Percentiles rank a stretch among this genome's conserved stretches.
Conservation (phyloP, 1,139 yeast species). For the Yamadazyma mexicana region DNA sequence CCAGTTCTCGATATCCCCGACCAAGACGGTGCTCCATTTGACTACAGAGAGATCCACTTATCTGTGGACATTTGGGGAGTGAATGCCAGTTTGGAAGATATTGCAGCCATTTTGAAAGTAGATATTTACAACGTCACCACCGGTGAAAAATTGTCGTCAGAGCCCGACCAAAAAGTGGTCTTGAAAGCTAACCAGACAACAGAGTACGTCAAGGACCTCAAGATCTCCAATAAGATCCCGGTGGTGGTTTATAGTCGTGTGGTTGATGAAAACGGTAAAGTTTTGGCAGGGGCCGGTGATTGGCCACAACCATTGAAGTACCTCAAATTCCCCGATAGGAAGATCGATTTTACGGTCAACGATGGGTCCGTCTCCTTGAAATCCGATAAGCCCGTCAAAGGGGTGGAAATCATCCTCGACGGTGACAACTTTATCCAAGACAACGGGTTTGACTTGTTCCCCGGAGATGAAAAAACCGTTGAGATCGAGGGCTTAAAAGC, state of each 20-base stretch:
- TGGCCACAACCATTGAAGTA: slow-evolving; percentile 59
- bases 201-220: slow-evolving; percentile 22
- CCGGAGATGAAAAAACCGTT: slow-evolving; percentile 26
- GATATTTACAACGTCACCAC: slow-evolving; percentile 30
- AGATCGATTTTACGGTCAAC: slow-evolving; percentile 15
- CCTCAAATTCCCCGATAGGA: slow-evolving; percentile 26
- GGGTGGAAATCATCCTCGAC: slow-evolving; percentile 30
- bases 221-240: slow-evolving; percentile 18
- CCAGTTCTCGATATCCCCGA: slow-evolving; percentile 20
- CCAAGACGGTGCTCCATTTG: slow-evolving; percentile 22
- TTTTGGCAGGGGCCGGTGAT: slow-evolving; percentile 37
- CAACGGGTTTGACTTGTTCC: slow-evolving; percentile 47
- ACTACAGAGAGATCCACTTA: slow-evolving; percentile 15
- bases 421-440: slow-evolving; percentile 27
- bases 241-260: slow-evolving; percentile 23
- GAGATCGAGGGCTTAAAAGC: slow-evolving; percentile 15
- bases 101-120: slow-evolving; percentile 25
- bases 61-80: slow-evolving; percentile 45
- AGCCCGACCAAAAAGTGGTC: slow-evolving; percentile 18
- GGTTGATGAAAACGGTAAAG: slow-evolving; percentile 14
- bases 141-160: slow-evolving; percentile 24
- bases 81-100: slow-evolving; percentile 24
- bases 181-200: slow-evolving; percentile 35
- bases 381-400: slow-evolving; percentile 41
- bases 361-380: slow-evolving; percentile 20